Evolutionary conservation across 441 rosid genomes (phyloP), one percentile per base, ranked within the genome.

Genomic region (Aquilaria agallochum): DNA sequence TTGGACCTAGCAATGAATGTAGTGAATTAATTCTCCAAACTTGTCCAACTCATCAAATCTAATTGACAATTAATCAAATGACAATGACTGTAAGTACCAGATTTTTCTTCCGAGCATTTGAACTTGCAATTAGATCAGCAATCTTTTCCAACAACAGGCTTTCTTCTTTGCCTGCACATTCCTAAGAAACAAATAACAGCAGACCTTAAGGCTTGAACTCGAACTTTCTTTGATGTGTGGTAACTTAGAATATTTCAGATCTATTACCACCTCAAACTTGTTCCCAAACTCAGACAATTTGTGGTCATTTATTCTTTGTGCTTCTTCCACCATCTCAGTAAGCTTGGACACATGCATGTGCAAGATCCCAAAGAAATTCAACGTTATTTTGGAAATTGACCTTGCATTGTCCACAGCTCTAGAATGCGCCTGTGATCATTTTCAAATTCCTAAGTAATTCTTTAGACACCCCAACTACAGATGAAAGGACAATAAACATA

Each of bases 341-440:
- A 94, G 74, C 64, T 79, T 87, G 51, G 86, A 79, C 5, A 83
- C 96, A 73, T 94, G 96, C 58, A 68, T 59, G 74, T 86, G 95
- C 52, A 91, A 70, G 64, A 85, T 87, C 79, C 73, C 58, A 62
- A 91, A 89, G 82, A 94, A 91, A 72, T 82, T 85, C 12, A 80
- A 83, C 6, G 89, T 81, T 65, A 82, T 77, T 80, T 80, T 84
- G 53, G 97, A 87, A 68, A 94, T 89, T 36, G 89, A 80, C 70
- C 92, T 77, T 69, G 93, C 88, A 62, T 83, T 84, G 51, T 87
- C 92, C 66, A 89, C 96, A 2, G 94, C 85, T 81, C 93, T 87
- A 10, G 78, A 72, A 68, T 94, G 99, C 34, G 96, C 96, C 97
- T 94, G 79, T 66, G 70, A 14, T 55, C 55, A 62, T 59, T 40